phyloP scores from a whole-genome alignment of 768 basidiomycete species.

The Crucibulum laeve region DNA sequence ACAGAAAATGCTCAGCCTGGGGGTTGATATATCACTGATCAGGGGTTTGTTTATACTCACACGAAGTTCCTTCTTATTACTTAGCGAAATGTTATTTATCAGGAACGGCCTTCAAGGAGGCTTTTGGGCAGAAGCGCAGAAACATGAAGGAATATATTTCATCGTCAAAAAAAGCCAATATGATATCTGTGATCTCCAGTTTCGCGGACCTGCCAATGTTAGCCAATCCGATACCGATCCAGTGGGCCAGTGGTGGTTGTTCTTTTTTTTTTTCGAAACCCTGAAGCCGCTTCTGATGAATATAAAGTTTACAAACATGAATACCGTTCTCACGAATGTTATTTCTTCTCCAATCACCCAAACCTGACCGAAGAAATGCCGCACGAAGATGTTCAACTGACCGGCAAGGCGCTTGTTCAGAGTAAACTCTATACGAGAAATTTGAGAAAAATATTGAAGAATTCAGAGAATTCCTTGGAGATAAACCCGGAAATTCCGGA shows the following conservation, averaged over 20 bases:
- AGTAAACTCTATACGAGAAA: too few relatives aligned
- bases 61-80: conserved; percentile 9
- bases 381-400: too few relatives aligned
- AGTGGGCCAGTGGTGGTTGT: too few relatives aligned
- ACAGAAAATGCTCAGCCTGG: conserved; percentile 4
- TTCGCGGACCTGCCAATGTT: conserved; percentile 1
- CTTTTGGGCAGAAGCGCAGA: conserved; percentile 12
- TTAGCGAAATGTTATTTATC: conserved; percentile 14
- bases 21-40: conserved; percentile 12
- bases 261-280: conserved; percentile 13
- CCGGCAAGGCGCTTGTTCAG: too few relatives aligned
- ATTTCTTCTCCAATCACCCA: neutral
- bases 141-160: conserved; percentile 11
- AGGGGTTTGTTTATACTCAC: conserved; percentile 17
- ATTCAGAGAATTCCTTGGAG: too few relatives aligned
- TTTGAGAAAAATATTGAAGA: too few relatives aligned
- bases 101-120: conserved; percentile 15
- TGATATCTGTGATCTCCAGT: neutral
- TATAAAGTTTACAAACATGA: neutral
- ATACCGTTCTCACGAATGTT: neutral
- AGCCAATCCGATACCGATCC: conserved; percentile 9
- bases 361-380: too few relatives aligned
- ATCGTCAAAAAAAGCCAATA: conserved; percentile 3
- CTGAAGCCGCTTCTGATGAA: conserved; percentile 6
- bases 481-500: too few relatives aligned